Evolutionary conservation across 169 alveolate species (phyloP), one percentile per base, ranked within the genome.

Genomic region (Eimeria falciformis): DNA sequence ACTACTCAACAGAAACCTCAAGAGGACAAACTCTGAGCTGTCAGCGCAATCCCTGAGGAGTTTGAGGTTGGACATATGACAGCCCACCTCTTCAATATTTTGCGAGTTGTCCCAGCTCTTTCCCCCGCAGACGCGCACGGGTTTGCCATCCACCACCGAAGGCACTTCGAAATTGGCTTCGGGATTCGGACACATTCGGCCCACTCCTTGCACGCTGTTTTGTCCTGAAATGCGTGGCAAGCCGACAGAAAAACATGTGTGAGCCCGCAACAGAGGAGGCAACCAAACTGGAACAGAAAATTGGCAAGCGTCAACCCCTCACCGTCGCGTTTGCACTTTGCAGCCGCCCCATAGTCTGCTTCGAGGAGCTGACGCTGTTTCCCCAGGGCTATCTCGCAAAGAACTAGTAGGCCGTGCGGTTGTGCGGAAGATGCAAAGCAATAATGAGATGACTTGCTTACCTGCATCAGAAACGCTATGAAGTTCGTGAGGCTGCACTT

Each of bases 311-410:
- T 37, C 9, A 25, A 29, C 2, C 69, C 53, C 85, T 50, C 79
- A 29, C 47, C 97, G 62, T 83, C 84, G 5, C 33, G 95, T 89
- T 78, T 77, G 68, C 95, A 95, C 12, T 93, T 62, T 50, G 88
- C 66, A 62, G 91, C 93, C 46, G 96, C 97, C 78, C 95, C 91
- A 84, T 94, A 95, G 92, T 96, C 98, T 3, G 99, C 96, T 84
- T 81, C 93, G 18, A 90, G 90, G 53, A 56, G 69, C 68, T 25
- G 77, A 25, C 75, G 95, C 62, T 96, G 84, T 53, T 96, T 96
- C 50, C 99, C 99, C 40, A 97, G 79, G 1, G 98, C 98, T 17
- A 96, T 98, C 77, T 98, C 98, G 93, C 98, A 96, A 14, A 98
- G 94, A 40, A 96, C 92, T 88, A 97, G 91, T 43, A 96, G 84